phyloP scores from a whole-genome alignment of 495 filamentous ascomycete genomes.

The Neurospora hispaniola region DNA sequence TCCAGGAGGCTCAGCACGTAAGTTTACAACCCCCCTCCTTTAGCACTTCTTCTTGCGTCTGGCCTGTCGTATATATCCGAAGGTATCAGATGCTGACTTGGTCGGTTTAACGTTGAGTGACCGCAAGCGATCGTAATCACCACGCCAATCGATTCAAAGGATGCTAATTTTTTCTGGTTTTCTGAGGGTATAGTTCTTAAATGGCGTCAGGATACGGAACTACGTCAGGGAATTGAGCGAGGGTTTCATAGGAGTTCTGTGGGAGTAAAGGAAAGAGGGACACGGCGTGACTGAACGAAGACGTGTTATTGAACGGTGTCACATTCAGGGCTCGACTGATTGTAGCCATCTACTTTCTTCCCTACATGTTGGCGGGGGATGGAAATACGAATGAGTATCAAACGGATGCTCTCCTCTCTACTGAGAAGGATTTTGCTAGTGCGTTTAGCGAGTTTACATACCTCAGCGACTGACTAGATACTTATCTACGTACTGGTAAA shows the following conservation, averaged over 20 bases:
- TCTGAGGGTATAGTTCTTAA: neutral
- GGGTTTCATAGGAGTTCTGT: neutral
- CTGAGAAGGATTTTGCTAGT: neutral
- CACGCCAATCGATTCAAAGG: neutral
- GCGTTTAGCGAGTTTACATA: neutral
- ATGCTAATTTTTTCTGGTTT: neutral
- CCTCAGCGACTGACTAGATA: neutral
- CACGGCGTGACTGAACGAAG: neutral
- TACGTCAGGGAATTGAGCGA: neutral
- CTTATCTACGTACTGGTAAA: neutral
- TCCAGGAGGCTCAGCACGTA: constrained; percentile 93
- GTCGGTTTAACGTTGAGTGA: constrained; percentile 4
- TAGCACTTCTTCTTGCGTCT: neutral
- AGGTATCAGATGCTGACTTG: neutral
- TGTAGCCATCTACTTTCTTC: neutral
- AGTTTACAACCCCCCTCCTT: constrained; percentile 30
- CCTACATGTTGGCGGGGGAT: neutral
- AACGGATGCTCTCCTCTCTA: neutral
- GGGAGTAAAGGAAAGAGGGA: neutral
- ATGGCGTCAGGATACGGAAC: neutral
- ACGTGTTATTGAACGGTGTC: neutral
- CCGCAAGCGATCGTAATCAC: constrained; percentile 16
- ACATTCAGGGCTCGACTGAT: neutral
- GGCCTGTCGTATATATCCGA: neutral
- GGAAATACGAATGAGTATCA: neutral